phyloP scores from a whole-genome alignment of 129 eudicot species.

The Calendula officinalis region DNA sequence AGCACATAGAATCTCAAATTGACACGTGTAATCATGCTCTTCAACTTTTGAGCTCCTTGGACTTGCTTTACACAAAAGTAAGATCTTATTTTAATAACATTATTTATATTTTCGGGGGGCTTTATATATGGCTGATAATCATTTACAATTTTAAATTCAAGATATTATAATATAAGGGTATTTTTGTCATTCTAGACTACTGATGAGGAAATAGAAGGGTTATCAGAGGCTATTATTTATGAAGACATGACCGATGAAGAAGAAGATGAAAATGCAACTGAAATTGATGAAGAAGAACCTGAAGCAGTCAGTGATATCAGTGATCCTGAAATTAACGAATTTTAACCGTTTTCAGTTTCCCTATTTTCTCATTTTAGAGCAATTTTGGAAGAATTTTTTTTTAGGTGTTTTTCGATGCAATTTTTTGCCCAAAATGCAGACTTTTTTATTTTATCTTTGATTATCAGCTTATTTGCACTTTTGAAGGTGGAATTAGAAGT shows the following conservation, averaged over 20 bases:
- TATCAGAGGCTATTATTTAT: not conserved
- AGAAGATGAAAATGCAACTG: not conserved
- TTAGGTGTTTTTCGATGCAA: too few relatives aligned
- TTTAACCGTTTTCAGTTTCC: not conserved
- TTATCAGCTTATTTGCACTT: too few relatives aligned
- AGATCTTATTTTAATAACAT: not conserved
- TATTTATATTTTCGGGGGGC: not conserved
- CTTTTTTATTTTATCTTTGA: too few relatives aligned
- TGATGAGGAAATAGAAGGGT: not conserved
- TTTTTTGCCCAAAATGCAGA: too few relatives aligned
- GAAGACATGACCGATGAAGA: not conserved
- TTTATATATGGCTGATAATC: too few relatives aligned
- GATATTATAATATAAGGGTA: too few relatives aligned
- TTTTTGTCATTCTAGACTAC: not conserved
- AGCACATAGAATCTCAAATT: not conserved
- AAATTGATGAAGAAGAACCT: not conserved
- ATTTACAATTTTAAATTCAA: too few relatives aligned
- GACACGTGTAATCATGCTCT: not conserved
- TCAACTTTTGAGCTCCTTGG: not conserved
- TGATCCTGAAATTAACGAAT: not conserved
- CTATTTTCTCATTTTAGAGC: too few relatives aligned
- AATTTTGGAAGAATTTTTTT: too few relatives aligned
- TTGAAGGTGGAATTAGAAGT: too few relatives aligned
- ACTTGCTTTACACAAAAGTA: not conserved
- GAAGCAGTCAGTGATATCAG: conserved; percentile 1